Conservation (phyloP, 1,284 basidiomycete genomes). For the Ceratobasidium sp. region DNA sequence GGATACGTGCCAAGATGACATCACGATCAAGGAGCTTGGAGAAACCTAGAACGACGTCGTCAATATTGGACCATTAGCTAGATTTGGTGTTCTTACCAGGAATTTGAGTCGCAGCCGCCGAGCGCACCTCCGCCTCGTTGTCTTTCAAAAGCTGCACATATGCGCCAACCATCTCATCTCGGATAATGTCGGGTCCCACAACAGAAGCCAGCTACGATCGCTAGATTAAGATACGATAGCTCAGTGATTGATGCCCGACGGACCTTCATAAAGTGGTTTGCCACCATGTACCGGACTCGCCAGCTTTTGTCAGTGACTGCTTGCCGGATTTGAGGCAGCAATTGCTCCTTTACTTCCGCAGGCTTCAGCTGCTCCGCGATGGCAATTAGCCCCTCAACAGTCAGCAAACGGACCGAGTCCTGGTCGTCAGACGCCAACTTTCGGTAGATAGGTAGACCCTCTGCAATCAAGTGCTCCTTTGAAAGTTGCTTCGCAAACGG, state of each 20-base stretch:
- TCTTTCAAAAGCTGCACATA: constrained; percentile 97
- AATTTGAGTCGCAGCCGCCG: constrained; percentile 94
- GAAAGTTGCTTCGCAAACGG: constrained; percentile 80
- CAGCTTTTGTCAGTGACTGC: constrained; percentile 96
- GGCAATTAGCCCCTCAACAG: constrained; percentile 95
- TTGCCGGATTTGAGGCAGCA: constrained; percentile 87
- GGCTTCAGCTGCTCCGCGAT: constrained; percentile 88
- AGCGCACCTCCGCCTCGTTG: constrained; percentile 98
- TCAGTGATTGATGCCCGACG: constrained; percentile 47
- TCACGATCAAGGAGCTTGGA: constrained; percentile 95
- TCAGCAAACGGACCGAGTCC: constrained; percentile 95
- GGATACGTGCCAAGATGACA: constrained; percentile 89
- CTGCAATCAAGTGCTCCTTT: constrained; percentile 83
- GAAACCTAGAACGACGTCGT: constrained; percentile 76
- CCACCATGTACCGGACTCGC: constrained; percentile 99
- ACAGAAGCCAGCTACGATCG: constrained; percentile 82
- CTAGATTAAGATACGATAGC: constrained; percentile 33
- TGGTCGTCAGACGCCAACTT: constrained; percentile 97
- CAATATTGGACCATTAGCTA: not conserved
- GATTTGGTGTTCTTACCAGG: constrained; percentile 70
- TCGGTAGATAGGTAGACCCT: constrained; percentile 93
- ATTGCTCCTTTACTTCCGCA: constrained; percentile 89
- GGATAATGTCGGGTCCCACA: constrained; percentile 89
- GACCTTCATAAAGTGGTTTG: constrained; percentile 96
- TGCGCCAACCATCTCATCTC: constrained; percentile 93